Conservation (phyloP, 1,284 basidiomycete genomes). For the Cutaneotrichosporon sp. region DNA sequence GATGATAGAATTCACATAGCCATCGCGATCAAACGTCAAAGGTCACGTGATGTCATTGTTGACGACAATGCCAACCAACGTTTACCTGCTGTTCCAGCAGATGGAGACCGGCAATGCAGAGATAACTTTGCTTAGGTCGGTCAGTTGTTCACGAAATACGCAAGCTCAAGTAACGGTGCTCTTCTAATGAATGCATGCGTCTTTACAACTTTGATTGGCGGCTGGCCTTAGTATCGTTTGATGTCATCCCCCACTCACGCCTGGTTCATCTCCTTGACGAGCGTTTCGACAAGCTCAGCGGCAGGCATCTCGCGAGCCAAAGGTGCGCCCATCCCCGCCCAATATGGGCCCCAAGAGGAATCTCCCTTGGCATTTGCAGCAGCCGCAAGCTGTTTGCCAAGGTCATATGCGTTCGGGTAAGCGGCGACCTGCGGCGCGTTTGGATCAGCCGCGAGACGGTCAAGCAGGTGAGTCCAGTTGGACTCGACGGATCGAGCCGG, state of each 20-base stretch:
- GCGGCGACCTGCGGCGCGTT: slow-evolving; percentile 9
- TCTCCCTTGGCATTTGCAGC: slow-evolving; percentile 32
- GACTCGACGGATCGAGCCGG: slow-evolving; percentile 29
- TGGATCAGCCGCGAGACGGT: neutral
- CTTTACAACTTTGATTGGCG: too few relatives aligned
- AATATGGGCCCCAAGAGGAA: slow-evolving; percentile 31
- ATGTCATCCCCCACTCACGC: neutral
- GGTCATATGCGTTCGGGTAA: slow-evolving; percentile 38
- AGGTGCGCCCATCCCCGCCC: slow-evolving; percentile 35
- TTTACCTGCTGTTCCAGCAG: too few relatives aligned
- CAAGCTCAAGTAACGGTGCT: too few relatives aligned
- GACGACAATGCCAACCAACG: too few relatives aligned
- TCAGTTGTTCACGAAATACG: too few relatives aligned
- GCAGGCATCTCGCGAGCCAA: slow-evolving; percentile 26
- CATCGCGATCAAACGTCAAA: too few relatives aligned
- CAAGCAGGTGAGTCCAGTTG: slow-evolving; percentile 21
- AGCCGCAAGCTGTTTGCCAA: slow-evolving; percentile 31
- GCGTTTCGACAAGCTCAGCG: slow-evolving; percentile 18
- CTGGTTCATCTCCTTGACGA: slow-evolving; percentile 22
- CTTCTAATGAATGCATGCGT: too few relatives aligned
- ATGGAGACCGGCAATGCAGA: too few relatives aligned
- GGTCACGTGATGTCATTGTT: too few relatives aligned
- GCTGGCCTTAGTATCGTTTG: too few relatives aligned
- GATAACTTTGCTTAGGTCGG: too few relatives aligned
- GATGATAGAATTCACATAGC: too few relatives aligned